A percentile compares a stretch with the other conserved stretches of the same genome.
phyloP scores from a whole-genome alignment of 2,329 filamentous ascomycete species.

The Dothistroma septosporum region DNA sequence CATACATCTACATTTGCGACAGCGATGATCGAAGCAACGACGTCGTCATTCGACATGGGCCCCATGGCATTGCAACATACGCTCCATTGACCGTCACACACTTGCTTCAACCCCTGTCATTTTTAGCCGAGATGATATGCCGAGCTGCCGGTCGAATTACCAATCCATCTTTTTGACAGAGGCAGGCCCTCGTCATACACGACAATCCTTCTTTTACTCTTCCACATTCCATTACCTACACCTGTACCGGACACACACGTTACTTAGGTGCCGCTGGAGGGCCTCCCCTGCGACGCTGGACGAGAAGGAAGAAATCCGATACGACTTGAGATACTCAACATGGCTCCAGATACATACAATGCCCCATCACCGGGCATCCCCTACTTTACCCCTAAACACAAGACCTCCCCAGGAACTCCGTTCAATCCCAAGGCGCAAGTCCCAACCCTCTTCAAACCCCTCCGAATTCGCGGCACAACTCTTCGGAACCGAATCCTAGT shows the following conservation, averaged over 20 bases:
- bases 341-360: constrained; percentile 35
- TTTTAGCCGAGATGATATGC: background rate
- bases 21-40: too few species aligned
- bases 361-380: constrained; percentile 41
- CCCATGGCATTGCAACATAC: too few species aligned
- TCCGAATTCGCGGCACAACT: constrained; percentile 53
- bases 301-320: too few species aligned
- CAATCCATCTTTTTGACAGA: background rate
- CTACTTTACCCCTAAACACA: constrained; percentile 47
- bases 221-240: background rate
- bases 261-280: too few species aligned
- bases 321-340: background rate
- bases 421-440: constrained; percentile 45
- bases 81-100: background rate
- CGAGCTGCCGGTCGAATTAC: background rate
- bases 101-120: background rate
- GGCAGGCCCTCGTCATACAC: background rate
- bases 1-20: background rate
- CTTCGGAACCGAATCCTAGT: constrained; percentile 63
- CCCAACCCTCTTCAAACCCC: constrained; percentile 56
- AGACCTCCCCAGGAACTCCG: constrained; percentile 43
- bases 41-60: too few species aligned
- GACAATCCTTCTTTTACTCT: background rate
- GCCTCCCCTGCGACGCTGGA: background rate
- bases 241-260: background rate